Percentiles rank a stretch among this genome's conserved stretches.
Conservation (phyloP, 495 filamentous ascomycete genomes). For the Podospora didyma region DNA sequence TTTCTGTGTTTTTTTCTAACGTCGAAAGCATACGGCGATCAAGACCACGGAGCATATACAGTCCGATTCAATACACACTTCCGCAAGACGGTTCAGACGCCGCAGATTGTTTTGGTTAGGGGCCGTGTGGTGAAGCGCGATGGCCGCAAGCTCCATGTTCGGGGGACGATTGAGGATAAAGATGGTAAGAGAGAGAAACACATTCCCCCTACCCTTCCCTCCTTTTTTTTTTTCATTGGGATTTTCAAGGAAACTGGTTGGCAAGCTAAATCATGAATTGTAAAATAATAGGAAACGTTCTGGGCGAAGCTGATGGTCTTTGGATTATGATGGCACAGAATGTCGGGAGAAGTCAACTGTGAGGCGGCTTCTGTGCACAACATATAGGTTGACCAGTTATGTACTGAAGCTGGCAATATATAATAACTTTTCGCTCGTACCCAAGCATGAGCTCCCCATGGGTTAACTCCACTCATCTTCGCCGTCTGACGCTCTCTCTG, state of each 20-base stretch:
- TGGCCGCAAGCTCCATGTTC: slow-evolving; percentile 18
- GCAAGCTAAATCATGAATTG: neutral
- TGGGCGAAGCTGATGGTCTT: slow-evolving; percentile 17
- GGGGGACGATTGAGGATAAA: slow-evolving; percentile 21
- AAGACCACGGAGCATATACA: slow-evolving; percentile 17
- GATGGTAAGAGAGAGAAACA: slow-evolving; percentile 13
- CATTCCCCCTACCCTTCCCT: neutral
- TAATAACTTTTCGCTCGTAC: neutral
- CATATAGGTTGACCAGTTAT: too few relatives aligned
- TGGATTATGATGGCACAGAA: slow-evolving; percentile 6
- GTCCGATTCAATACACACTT: slow-evolving; percentile 17
- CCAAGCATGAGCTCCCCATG: too few relatives aligned
- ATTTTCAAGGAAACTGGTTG: too few relatives aligned
- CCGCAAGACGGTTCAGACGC: slow-evolving; percentile 13
- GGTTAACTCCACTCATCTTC: too few relatives aligned
- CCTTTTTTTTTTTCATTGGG: too few relatives aligned
- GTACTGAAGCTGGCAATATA: too few relatives aligned
- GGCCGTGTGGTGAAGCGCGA: slow-evolving; percentile 16
- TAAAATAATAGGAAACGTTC: slow-evolving; percentile 6
- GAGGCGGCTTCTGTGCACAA: too few relatives aligned
- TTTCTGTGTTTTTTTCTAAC: neutral
- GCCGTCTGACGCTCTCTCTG: too few relatives aligned
- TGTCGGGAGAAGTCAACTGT: slow-evolving; percentile 14
- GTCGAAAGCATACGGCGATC: neutral
- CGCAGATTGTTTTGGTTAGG: slow-evolving; percentile 15